These are phyloP conservation scores for Irpex sp. DNA, from an alignment of 1,284 basidiomycete species.

Conservation along the genomic window DNA sequence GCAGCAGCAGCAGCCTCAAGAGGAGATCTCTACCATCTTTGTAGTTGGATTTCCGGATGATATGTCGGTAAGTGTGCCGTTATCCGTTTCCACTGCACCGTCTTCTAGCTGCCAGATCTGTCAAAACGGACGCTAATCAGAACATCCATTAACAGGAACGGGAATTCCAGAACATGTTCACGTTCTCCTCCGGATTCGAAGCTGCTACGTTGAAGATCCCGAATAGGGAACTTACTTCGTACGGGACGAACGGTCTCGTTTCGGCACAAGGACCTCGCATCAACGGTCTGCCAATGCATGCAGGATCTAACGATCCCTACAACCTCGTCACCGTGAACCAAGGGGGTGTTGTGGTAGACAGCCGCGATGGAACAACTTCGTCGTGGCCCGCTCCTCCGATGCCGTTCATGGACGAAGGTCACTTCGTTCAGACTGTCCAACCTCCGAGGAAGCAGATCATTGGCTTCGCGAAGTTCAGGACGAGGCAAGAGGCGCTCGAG, in stretches of 20 bases:
- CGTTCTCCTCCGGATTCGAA: slow-evolving; percentile 94
- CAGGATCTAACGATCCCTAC: slow-evolving; percentile 67
- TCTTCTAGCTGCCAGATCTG: not conserved
- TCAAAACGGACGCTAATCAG: not conserved
- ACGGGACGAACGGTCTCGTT: slow-evolving; percentile 37
- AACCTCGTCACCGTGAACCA: slow-evolving; percentile 76
- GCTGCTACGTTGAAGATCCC: slow-evolving; percentile 98
- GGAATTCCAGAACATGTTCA: slow-evolving; percentile 99
- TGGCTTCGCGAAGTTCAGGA: slow-evolving; percentile 95
- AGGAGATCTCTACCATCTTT: slow-evolving; percentile 98
- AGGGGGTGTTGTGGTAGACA: slow-evolving; percentile 72
- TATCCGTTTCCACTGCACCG: not conserved
- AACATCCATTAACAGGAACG: slow-evolving; percentile 64
- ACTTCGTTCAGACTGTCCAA: slow-evolving; percentile 33
- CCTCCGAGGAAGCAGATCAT: slow-evolving; percentile 93
- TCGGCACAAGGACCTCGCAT: slow-evolving; percentile 22
- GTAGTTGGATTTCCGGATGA: slow-evolving; percentile 99
- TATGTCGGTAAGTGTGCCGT: slow-evolving; percentile 75
- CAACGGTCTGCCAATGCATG: slow-evolving; percentile 21
- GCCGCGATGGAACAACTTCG: slow-evolving; percentile 61
- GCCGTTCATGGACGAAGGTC: slow-evolving; percentile 33
- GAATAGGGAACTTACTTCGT: slow-evolving; percentile 78
- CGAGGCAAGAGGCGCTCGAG: slow-evolving; percentile 82
- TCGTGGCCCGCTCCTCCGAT: slow-evolving; percentile 55
- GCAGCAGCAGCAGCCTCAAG: slow-evolving; percentile 39